Evolutionary conservation across 2,329 filamentous ascomycete genomes (phyloP).

Genomic region (Cordyceps pruinosa): DNA sequence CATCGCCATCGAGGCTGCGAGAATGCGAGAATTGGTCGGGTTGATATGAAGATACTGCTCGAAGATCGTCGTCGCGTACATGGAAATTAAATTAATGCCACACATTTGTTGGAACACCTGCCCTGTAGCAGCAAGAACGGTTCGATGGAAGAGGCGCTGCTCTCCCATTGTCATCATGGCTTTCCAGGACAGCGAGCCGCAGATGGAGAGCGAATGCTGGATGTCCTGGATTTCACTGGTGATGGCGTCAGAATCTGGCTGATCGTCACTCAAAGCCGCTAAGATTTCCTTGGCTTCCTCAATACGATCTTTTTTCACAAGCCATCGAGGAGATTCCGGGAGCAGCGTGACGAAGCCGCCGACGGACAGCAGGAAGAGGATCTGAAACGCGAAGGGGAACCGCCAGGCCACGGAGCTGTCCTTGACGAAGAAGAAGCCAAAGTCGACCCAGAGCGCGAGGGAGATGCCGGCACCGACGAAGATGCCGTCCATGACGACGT

Average conservation of each 20-base stretch:
- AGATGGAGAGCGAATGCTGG: constrained; percentile 13
- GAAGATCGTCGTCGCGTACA: constrained; percentile 25
- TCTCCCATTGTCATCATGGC: constrained; percentile 15
- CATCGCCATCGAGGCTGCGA: constrained; percentile 22
- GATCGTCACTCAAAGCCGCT: constrained; percentile 11
- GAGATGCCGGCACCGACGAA: constrained; percentile 38
- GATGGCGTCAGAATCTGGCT: constrained; percentile 8
- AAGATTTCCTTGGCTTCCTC: constrained; percentile 47
- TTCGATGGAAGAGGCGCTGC: constrained; percentile 14
- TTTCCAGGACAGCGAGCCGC: constrained; percentile 14
- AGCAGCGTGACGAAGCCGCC: constrained; percentile 35
- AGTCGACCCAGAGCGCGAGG: constrained; percentile 38
- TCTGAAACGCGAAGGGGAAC: constrained; percentile 41
- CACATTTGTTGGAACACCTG: constrained; percentile 21
- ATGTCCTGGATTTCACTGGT: constrained; percentile 12
- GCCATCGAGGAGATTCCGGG: constrained; percentile 32
- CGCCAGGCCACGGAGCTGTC: constrained; percentile 31
- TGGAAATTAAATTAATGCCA: constrained; percentile 23
- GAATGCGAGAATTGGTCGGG: constrained; percentile 19
- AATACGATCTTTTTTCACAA: constrained; percentile 26
- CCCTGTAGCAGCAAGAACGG: constrained; percentile 10
- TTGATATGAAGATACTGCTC: constrained; percentile 21
- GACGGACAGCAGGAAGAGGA: constrained; percentile 39
- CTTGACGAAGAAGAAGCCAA: constrained; percentile 30
- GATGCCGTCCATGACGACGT: constrained; percentile 42